Conservation (phyloP, 2,329 filamentous ascomycete genomes). For the Xylaria sp. region DNA sequence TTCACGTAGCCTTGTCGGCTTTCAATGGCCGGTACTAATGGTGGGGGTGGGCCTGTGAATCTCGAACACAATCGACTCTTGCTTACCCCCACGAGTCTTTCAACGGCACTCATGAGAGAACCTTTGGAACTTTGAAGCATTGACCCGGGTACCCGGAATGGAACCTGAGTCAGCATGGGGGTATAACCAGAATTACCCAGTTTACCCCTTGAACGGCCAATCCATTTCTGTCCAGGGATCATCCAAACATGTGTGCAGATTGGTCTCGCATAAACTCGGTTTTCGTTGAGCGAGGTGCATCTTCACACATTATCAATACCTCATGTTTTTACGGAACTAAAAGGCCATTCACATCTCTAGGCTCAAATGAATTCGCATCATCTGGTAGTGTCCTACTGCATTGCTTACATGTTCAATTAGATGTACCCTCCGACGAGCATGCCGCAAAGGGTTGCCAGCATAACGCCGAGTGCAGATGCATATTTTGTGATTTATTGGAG, state of each 20-base stretch:
- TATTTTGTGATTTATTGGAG: constrained; percentile 20
- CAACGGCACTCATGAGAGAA: constrained; percentile 3
- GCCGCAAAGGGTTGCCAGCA: constrained; percentile 15
- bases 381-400: constrained; percentile 19
- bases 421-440: constrained; percentile 1
- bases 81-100: constrained; percentile 33
- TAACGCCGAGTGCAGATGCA: constrained; percentile 23
- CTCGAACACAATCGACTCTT: constrained; percentile 34
- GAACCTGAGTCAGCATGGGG: constrained; percentile 19
- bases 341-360: constrained; percentile 13
- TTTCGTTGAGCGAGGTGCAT: constrained; percentile 22
- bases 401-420: constrained; percentile 20
- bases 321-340: constrained; percentile 16
- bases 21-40: constrained; percentile 18
- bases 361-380: constrained; percentile 10
- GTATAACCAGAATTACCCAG: constrained; percentile 13
- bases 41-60: constrained; percentile 22
- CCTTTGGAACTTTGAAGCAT: constrained; percentile 2
- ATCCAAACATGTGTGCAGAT: constrained; percentile 26
- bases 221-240: constrained; percentile 31
- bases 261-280: constrained; percentile 24
- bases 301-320: constrained; percentile 25
- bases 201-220: constrained; percentile 24
- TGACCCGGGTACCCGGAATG: constrained; percentile 39
- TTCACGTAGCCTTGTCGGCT: constrained; percentile 9